These are phyloP conservation scores for Pythium brachiatum DNA, from an alignment of 352 stramenopile genomes.

Conservation along the genomic window DNA sequence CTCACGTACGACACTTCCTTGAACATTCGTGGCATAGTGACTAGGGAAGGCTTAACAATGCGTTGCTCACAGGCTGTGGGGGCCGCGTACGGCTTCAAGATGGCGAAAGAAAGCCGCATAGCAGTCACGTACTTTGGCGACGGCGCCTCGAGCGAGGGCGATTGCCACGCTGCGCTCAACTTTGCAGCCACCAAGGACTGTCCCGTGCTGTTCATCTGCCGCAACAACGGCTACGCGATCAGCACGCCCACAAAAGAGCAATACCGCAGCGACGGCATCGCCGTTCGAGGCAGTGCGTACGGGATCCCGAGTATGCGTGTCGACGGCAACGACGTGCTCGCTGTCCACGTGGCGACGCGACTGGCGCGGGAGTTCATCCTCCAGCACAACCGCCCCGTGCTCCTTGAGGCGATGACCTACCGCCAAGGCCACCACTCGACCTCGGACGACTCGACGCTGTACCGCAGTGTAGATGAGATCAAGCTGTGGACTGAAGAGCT, in stretches of 20 bases:
- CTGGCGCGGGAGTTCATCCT: slow-evolving; percentile 90
- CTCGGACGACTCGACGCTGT: slow-evolving; percentile 97
- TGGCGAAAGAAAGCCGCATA: slow-evolving; percentile 90
- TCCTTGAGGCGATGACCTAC: slow-evolving; percentile 99
- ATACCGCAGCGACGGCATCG: slow-evolving; percentile 97
- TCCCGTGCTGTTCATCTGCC: slow-evolving; percentile 97
- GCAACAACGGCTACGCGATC: slow-evolving; percentile 99
- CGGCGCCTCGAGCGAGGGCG: slow-evolving; percentile 94
- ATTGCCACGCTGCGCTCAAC: slow-evolving; percentile 97
- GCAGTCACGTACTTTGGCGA: slow-evolving; percentile 97
- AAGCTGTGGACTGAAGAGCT: slow-evolving; percentile 87
- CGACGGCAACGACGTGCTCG: slow-evolving; percentile 98
- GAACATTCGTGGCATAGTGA: background rate
- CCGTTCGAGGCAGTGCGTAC: slow-evolving; percentile 92
- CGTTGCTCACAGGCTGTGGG: slow-evolving; percentile 85
- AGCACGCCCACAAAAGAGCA: slow-evolving; percentile 94
- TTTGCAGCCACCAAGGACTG: slow-evolving; percentile 95
- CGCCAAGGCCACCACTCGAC: slow-evolving; percentile 98
- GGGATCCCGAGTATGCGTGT: slow-evolving; percentile 97
- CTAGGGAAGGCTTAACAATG: background rate
- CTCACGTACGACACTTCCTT: slow-evolving; percentile 59
- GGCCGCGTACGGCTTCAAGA: slow-evolving; percentile 95
- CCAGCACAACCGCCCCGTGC: slow-evolving; percentile 86
- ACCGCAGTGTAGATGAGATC: slow-evolving; percentile 93
- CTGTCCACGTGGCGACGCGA: slow-evolving; percentile 91